A percentile compares a stretch with the other conserved stretches of the same genome.
Evolutionary conservation across 805 yeast species (phyloP).

Genomic region (Brettanomyces nanus): DNA sequence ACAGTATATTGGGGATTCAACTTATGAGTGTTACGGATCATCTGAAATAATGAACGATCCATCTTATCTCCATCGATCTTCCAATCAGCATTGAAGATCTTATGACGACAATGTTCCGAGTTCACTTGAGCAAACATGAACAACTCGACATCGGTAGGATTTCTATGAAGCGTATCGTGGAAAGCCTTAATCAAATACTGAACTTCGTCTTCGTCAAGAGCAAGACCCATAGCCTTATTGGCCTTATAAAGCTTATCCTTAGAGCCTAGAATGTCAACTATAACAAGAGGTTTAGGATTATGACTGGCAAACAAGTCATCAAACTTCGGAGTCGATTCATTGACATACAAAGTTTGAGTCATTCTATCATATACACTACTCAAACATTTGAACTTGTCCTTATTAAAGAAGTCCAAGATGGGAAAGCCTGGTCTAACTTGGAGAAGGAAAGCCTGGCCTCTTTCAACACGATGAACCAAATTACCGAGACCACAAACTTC

Average conservation of each 20-base stretch:
- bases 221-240: constrained; percentile 79
- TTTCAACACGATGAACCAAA: constrained; percentile 75
- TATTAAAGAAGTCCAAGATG: constrained; percentile 42
- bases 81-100: constrained; percentile 98
- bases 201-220: constrained; percentile 91
- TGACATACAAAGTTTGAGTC: constrained; percentile 69
- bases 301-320: constrained; percentile 73
- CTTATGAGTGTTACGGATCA: constrained; percentile 92
- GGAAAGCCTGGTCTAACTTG: constrained; percentile 68
- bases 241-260: constrained; percentile 62
- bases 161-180: constrained; percentile 64
- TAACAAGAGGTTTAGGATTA: constrained; percentile 73
- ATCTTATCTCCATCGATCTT: constrained; percentile 77
- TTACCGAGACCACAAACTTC: constrained; percentile 76
- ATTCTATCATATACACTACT: constrained; percentile 82
- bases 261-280: constrained; percentile 53
- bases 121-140: constrained; percentile 99
- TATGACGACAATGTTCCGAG: constrained; percentile 98
- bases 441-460: constrained; percentile 75
- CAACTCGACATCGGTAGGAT: constrained; percentile 95
- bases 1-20: constrained; percentile 74
- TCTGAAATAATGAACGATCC: constrained; percentile 72
- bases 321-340: constrained; percentile 50
- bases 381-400: constrained; percentile 45
- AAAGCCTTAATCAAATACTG: constrained; percentile 81